Conservation (phyloP, 108 stramenopile genomes). For the Cyclotella distinguenda region DNA sequence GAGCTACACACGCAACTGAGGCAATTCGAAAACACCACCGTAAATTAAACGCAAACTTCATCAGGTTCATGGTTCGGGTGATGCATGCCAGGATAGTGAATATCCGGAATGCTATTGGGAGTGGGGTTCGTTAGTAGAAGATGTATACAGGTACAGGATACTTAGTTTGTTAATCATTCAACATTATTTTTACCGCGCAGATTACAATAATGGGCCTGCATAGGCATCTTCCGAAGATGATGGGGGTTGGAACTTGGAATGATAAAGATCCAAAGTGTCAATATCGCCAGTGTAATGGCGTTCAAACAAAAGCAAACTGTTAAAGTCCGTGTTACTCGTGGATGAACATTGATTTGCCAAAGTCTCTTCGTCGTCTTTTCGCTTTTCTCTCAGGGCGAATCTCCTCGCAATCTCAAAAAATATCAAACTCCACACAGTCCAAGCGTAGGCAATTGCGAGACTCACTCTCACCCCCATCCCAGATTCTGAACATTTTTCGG, state of each 20-base stretch:
- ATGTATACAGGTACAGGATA: no score
- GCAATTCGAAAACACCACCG: no score
- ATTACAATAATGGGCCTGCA: neutral
- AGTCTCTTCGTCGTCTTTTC: slow-evolving; percentile 3
- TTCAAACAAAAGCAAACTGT: slow-evolving; percentile 5
- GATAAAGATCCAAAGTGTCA: slow-evolving; percentile 29
- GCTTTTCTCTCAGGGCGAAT: slow-evolving; percentile 32
- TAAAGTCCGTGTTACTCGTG: neutral
- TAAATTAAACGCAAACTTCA: no score
- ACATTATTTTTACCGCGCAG: no score
- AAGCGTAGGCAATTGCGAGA: slow-evolving; percentile 43
- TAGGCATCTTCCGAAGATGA: neutral
- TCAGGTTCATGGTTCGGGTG: no score
- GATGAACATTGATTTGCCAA: neutral
- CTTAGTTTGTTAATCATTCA: no score
- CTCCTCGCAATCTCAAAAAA: slow-evolving; percentile 43
- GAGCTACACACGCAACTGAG: no score
- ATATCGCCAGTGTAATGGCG: slow-evolving; percentile 9
- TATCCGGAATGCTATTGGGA: no score
- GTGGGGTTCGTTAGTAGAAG: no score
- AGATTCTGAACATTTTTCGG: slow-evolving; percentile 29
- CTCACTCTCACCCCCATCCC: slow-evolving; percentile 34
- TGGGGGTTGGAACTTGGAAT: slow-evolving; percentile 38
- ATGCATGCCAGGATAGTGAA: no score
- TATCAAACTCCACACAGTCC: slow-evolving; percentile 38